Evolutionary conservation across 139 green algal species (phyloP).

Genomic region (Chloropicon primus): DNA sequence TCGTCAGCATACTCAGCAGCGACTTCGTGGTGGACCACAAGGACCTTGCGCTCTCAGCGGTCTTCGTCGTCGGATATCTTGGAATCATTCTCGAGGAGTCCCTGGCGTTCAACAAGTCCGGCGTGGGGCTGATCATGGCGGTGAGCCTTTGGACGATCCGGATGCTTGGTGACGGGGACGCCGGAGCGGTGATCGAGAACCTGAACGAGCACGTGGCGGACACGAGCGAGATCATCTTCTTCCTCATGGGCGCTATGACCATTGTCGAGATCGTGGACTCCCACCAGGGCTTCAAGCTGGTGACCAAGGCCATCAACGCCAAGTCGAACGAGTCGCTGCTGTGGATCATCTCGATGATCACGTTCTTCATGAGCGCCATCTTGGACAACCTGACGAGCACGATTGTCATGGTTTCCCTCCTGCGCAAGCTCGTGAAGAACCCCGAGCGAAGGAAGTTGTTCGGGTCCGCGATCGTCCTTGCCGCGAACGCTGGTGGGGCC

Average conservation of each 20-base stretch:
- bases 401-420: conserved; percentile 57
- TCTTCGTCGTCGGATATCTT: conserved; percentile 39
- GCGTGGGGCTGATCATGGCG: conserved; percentile 51
- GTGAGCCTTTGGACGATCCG: conserved; percentile 51
- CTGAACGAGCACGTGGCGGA: conserved; percentile 17
- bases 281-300: conserved; percentile 46
- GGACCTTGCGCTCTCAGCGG: conserved; percentile 21
- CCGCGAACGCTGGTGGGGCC: conserved; percentile 54
- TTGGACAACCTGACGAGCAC: conserved; percentile 66
- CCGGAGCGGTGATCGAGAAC: conserved; percentile 9
- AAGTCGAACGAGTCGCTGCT: conserved; percentile 21
- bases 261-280: conserved; percentile 53
- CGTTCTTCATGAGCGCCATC: conserved; percentile 45
- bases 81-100: conserved; percentile 63
- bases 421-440: conserved; percentile 41
- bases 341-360: conserved; percentile 20
- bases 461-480: conserved; percentile 50
- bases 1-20: conserved; percentile 22
- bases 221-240: conserved; percentile 49
- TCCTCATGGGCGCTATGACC: conserved; percentile 62
- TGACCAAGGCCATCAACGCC: conserved; percentile 37
- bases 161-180: conserved; percentile 1
- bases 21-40: conserved; percentile 32
- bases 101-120: conserved; percentile 7
- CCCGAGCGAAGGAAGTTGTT: conserved; percentile 37